Base-by-base conservation (phyloP, 2,329 filamentous ascomycete species). In the Cadophora gregata region DNA sequence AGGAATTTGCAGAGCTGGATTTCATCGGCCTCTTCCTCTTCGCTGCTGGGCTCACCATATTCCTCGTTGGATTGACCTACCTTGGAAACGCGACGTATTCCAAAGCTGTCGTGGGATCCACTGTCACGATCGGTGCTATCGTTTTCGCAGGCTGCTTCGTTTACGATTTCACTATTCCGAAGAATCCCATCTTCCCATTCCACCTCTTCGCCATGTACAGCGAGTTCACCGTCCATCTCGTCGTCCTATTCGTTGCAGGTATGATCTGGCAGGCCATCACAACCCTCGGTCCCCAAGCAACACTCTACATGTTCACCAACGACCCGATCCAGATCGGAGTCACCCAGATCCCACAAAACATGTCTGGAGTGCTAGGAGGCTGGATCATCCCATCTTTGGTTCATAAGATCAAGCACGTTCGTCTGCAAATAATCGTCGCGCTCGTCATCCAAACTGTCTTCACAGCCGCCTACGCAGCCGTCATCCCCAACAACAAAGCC, bases 1-100 rank as follows among this genome's bases (percentile, higher is more conserved):
- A 81, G 69, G 77, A 79, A 71, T 71, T 81, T 59, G 80, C 77
- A 68, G 77, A 81, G 60, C 77, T 86, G 21, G 85, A 84, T 72
- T 81, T 78, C 67, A 67, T 82, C 45, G 82, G 82, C 25, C 79
- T 83, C 59, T 69, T 78, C 42, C 75, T 84, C 1, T 83, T 79
- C 71, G 70, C 79, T 8, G 72, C 75, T 12, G 82, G 82, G 25
- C 76, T 80, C 7, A 75, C 81, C 2, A 73, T 81, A n/a, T 78
- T 83, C 68, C 75, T 83, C 47, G 69, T 84, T 38, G 82, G 81
- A 21, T 76, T 84, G 8, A 81, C 79, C 58, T 79, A 76, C 74
- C 80, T 78, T 47, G 81, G 81, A n/a, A 74, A 69, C 2, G 70
- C 75, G 5, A 76, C 80, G 50, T 80, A 83, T 69, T 74, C 80